A percentile compares a stretch with the other conserved stretches of the same genome.
Evolutionary conservation across 2,329 filamentous ascomycete species (phyloP).

Genomic region (Colletotrichum australisinense): DNA sequence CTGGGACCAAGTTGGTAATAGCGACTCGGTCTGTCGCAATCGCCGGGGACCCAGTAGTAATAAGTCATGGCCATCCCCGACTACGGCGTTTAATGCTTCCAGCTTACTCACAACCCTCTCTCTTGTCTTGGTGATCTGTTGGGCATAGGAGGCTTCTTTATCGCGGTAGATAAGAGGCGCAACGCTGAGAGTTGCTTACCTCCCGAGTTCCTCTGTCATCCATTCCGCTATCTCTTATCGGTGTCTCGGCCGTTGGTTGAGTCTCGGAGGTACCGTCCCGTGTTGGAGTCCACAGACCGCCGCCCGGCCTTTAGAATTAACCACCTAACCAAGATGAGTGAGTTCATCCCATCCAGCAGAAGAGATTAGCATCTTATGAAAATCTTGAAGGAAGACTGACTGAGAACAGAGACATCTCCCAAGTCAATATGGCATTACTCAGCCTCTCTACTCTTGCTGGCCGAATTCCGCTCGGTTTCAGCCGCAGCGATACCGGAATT

Average conservation of each 20-base stretch:
- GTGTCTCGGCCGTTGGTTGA: conserved; percentile 19
- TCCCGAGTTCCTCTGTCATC: background rate
- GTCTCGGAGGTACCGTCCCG: conserved; percentile 26
- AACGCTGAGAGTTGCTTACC: background rate
- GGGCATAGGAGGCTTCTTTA: background rate
- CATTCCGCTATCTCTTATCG: conserved; percentile 18
- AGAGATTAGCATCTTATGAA: background rate
- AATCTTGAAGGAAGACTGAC: background rate
- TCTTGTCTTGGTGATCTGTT: background rate
- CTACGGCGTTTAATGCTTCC: conserved; percentile 19
- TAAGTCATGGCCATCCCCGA: conserved; percentile 32
- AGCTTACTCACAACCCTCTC: background rate
- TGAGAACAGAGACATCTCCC: background rate
- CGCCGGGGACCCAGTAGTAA: conserved; percentile 26
- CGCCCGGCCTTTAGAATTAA: background rate
- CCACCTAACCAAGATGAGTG: conserved; percentile 25
- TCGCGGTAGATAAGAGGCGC: background rate
- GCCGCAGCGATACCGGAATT: conserved; percentile 32
- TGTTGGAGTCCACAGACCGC: conserved; percentile 11
- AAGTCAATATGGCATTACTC: conserved; percentile 8
- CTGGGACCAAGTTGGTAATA: conserved; percentile 21
- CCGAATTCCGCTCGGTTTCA: conserved; percentile 5
- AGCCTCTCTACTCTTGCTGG: conserved; percentile 11
- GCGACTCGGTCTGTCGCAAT: conserved; percentile 27
- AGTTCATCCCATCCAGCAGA: conserved; percentile 30